A percentile compares a stretch with the other conserved stretches of the same genome.
Conservation (phyloP, 179 eudicot genomes). For the Carnegiea gigantea region DNA sequence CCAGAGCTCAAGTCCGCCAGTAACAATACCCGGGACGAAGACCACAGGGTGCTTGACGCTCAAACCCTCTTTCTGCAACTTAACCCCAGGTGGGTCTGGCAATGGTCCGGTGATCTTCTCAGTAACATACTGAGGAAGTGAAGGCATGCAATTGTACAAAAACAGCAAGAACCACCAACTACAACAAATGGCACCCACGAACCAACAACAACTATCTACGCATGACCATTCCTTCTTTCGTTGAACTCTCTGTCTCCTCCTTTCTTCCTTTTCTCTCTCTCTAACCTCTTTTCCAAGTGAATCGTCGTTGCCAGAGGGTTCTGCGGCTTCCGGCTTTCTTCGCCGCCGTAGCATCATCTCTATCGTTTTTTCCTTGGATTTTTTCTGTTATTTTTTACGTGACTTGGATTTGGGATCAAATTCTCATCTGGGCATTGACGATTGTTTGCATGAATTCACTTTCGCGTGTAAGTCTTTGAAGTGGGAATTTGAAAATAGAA, state of each 20-base stretch:
- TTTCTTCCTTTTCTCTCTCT: constrained; percentile 14
- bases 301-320: constrained; percentile 1
- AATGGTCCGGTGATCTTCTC: constrained; percentile 78
- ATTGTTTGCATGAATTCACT: neutral
- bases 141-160: constrained; percentile 76
- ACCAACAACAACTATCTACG: constrained; percentile 79
- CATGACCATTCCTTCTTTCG: constrained; percentile 53
- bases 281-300: neutral
- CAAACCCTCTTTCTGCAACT: constrained; percentile 61
- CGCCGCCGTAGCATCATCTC: constrained; percentile 26
- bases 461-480: neutral
- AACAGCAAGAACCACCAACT: constrained; percentile 83
- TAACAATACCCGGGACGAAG: constrained; percentile 91
- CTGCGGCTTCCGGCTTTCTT: neutral
- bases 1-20: constrained; percentile 95
- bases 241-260: constrained; percentile 6
- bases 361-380: neutral
- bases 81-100: constrained; percentile 85
- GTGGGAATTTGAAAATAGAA: neutral
- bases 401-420: constrained; percentile 1
- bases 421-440: neutral
- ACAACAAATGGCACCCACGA: constrained; percentile 61
- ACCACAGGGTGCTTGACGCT: constrained; percentile 84
- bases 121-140: constrained; percentile 83
- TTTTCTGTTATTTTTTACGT: neutral